Conservation (phyloP, 2,329 filamentous ascomycete species). For the Aspergillus felis region DNA sequence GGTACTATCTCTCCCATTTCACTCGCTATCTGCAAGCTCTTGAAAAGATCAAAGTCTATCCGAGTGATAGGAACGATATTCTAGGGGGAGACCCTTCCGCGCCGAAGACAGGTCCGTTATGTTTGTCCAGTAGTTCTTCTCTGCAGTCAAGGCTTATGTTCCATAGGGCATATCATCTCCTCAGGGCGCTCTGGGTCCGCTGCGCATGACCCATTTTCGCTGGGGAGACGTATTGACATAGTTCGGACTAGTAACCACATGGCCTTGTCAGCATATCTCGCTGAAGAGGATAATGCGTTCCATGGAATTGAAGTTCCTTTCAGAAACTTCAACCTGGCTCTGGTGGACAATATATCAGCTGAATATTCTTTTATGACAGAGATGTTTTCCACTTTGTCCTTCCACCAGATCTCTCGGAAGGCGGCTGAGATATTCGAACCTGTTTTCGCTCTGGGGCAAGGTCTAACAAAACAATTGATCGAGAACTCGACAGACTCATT, state of each 20-base stretch:
- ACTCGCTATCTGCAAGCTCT: constrained; percentile 79
- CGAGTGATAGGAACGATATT: constrained; percentile 76
- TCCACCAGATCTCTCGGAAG: constrained; percentile 72
- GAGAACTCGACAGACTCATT: constrained; percentile 77
- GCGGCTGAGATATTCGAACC: constrained; percentile 87
- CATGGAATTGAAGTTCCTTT: constrained; percentile 91
- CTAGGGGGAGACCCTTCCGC: constrained; percentile 73
- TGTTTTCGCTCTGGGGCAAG: constrained; percentile 78
- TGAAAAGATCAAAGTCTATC: constrained; percentile 77
- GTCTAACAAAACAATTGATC: constrained; percentile 70
- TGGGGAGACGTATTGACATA: constrained; percentile 81
- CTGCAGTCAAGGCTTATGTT: constrained; percentile 10
- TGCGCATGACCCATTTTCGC: constrained; percentile 77
- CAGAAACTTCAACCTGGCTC: constrained; percentile 87
- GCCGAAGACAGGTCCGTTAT: constrained; percentile 51
- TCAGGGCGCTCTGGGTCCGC: constrained; percentile 36
- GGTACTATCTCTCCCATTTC: constrained; percentile 95
- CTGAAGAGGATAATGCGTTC: constrained; percentile 79
- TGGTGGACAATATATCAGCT: constrained; percentile 88
- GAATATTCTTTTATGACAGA: constrained; percentile 92
- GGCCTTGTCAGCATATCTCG: constrained; percentile 81
- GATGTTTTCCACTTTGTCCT: constrained; percentile 79
- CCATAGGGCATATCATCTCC: constrained; percentile 34
- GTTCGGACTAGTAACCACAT: constrained; percentile 68
- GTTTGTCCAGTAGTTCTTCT: constrained; percentile 8